These are phyloP conservation scores for Starmerella floris DNA, from an alignment of 805 yeast species.

Conservation along the genomic window DNA sequence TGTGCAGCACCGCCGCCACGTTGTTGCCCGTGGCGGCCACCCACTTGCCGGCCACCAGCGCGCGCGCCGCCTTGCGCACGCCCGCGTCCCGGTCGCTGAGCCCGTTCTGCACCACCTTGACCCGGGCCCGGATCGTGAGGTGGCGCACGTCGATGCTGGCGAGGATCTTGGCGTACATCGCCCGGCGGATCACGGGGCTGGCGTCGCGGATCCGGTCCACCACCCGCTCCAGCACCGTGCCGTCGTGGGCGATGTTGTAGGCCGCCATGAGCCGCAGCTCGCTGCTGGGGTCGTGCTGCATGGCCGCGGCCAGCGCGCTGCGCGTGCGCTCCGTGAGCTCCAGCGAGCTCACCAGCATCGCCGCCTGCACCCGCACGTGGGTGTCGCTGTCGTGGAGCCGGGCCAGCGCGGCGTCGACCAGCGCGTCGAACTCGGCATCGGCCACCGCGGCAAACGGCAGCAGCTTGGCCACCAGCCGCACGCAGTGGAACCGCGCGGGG, in stretches of 20 bases:
- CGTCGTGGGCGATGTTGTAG: conserved; percentile 48
- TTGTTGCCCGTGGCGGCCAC: conserved; percentile 53
- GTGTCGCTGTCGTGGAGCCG: conserved; percentile 59
- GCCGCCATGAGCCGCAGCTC: conserved; percentile 83
- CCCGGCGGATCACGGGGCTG: conserved; percentile 55
- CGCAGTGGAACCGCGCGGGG: conserved; percentile 62
- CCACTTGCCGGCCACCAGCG: conserved; percentile 64
- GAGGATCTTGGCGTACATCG: conserved; percentile 55
- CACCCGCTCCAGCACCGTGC: conserved; percentile 32
- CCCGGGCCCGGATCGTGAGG: conserved; percentile 44
- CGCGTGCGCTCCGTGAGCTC: conserved; percentile 33
- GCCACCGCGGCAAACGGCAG: conserved; percentile 63
- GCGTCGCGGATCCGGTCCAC: conserved; percentile 75
- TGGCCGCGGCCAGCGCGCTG: conserved; percentile 28
- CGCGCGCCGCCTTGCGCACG: conserved; percentile 59
- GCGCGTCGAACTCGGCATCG: conserved; percentile 49
- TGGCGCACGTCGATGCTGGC: conserved; percentile 51
- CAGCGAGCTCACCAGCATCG: conserved; percentile 69
- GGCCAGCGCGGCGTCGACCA: conserved; percentile 46
- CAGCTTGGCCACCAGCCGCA: conserved; percentile 66
- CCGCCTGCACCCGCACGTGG: conserved; percentile 69
- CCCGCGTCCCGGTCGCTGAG: conserved; percentile 67
- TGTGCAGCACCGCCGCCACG: conserved; percentile 54
- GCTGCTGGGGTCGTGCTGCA: conserved; percentile 68
- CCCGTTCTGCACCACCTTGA: conserved; percentile 67